Base-by-base conservation (phyloP, 352 stramenopile genomes). In the Pythium vanterpoolii region DNA sequence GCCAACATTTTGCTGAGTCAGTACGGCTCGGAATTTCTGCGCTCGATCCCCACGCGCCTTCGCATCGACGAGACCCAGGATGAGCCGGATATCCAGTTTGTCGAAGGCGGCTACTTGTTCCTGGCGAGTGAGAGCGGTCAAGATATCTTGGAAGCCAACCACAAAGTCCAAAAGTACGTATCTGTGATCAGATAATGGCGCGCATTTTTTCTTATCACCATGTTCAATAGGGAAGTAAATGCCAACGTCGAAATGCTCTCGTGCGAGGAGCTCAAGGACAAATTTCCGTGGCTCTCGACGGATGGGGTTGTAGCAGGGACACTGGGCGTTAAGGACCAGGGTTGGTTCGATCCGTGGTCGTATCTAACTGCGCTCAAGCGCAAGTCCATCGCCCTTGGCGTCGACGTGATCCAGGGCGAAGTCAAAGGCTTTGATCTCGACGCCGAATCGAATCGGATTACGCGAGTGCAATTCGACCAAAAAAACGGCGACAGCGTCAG, bases 271-370 rank as follows among this genome's bases (percentile, higher is more conserved):
- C 61, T 95, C 36, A 71, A 73, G 49, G 64, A 71, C 33, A 78
- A 75, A 24, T 95, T 90, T 48, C 83, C 85, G 43, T 95, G 85
- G 85, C 80, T 95, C 13, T 84, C 76, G 40, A 83, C 77, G 24
- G 71, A 83, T 4, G 85, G 76, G 4, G 68, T 95, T 4, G 67
- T 75, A 14, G 71, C 74, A 30, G 85, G 73, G 7, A 76, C 83
- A 14, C 61, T 95, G 16, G 85, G 85, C 9, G 60, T 88, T 21
- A 78, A 86, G 39, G 58, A 92, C 46, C 79, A 93, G 42, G 85
- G 85, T 19, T 95, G 85, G 85, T 95, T 95, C 62, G 85, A 95
- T 38, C 85, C 85, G 5, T 95, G 85, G 85, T 80, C 81, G 4
- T 92, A 79, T 61, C 66, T 95, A 48, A 74, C 64, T 10, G 83